Evolutionary conservation across 108 stramenopile genomes (phyloP).

Genomic region (Stephanodiscus triporus): DNA sequence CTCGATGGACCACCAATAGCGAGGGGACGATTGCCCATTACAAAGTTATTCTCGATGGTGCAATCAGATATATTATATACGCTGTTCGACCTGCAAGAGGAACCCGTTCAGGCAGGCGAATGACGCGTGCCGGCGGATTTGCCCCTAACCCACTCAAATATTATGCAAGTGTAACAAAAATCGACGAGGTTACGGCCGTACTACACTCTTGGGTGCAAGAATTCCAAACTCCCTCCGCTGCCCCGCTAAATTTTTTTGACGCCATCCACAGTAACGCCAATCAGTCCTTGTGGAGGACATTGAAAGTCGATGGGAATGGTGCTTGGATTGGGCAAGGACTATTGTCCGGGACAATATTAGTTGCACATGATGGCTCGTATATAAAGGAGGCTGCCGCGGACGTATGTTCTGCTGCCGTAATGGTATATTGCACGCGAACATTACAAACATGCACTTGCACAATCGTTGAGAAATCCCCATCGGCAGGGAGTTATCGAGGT

Average conservation of each 20-base stretch:
- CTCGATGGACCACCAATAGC: no score
- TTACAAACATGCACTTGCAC: neutral
- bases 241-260: neutral
- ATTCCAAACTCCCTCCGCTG: neutral
- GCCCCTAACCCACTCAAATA: neutral
- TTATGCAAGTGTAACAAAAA: neutral
- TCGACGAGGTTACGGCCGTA: neutral
- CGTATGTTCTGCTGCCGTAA: slow-evolving; percentile 7
- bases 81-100: no score
- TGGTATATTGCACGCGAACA: neutral
- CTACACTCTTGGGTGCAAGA: neutral
- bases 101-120: neutral
- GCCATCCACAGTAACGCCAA: neutral
- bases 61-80: no score
- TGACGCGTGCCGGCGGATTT: neutral
- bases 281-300: neutral
- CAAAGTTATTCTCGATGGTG: no score
- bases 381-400: neutral
- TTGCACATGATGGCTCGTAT: slow-evolving; percentile 11
- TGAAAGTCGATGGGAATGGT: slow-evolving; percentile 16
- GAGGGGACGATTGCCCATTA: no score
- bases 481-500: neutral
- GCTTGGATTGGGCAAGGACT: slow-evolving; percentile 6
- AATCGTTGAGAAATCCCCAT: neutral
- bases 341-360: neutral